Evolutionary conservation across 495 filamentous ascomycete genomes (phyloP).

Genomic region (Hyaloscypha finlandica): DNA sequence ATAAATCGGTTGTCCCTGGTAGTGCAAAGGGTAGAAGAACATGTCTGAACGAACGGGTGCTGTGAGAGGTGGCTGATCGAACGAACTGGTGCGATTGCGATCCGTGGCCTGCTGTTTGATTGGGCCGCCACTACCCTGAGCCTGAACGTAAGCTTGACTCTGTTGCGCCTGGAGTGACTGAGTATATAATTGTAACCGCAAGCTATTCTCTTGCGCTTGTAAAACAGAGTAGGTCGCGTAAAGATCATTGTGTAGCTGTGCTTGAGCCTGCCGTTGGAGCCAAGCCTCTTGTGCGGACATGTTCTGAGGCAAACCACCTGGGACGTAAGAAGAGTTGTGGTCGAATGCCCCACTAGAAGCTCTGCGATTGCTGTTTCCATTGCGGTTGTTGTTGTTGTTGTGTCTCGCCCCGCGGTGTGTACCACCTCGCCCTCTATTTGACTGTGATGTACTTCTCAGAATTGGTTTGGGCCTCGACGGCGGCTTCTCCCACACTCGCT

Average conservation of each 20-base stretch:
- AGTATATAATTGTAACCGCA: slow-evolving; percentile 49
- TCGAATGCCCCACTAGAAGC: slow-evolving; percentile 44
- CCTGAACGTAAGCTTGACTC: slow-evolving; percentile 45
- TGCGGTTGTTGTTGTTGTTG: slow-evolving; percentile 35
- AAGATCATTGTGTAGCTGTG: slow-evolving; percentile 48
- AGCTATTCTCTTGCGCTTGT: slow-evolving; percentile 43
- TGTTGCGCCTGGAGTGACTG: slow-evolving; percentile 51
- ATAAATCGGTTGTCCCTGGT: slow-evolving; percentile 23
- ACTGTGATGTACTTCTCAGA: slow-evolving; percentile 51
- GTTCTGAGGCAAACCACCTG: slow-evolving; percentile 21
- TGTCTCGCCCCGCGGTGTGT: slow-evolving; percentile 53
- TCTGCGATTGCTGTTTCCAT: slow-evolving; percentile 42
- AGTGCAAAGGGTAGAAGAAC: slow-evolving; percentile 42
- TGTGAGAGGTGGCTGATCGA: slow-evolving; percentile 45
- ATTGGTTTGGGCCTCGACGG: slow-evolving; percentile 50
- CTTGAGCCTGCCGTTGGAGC: slow-evolving; percentile 42
- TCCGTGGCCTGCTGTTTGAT: slow-evolving; percentile 37
- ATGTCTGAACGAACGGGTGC: slow-evolving; percentile 52
- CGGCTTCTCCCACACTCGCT: slow-evolving; percentile 74
- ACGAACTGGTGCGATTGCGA: slow-evolving; percentile 54
- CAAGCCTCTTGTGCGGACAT: slow-evolving; percentile 44
- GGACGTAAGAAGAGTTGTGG: slow-evolving; percentile 19
- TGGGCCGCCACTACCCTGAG: slow-evolving; percentile 34
- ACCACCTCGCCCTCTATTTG: slow-evolving; percentile 56
- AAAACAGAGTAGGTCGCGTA: slow-evolving; percentile 38